Evolutionary conservation across 192 early-diverging fungal genomes (phyloP), one percentile per base, ranked within the genome.

Genomic region (Backusella liffmaniae): DNA sequence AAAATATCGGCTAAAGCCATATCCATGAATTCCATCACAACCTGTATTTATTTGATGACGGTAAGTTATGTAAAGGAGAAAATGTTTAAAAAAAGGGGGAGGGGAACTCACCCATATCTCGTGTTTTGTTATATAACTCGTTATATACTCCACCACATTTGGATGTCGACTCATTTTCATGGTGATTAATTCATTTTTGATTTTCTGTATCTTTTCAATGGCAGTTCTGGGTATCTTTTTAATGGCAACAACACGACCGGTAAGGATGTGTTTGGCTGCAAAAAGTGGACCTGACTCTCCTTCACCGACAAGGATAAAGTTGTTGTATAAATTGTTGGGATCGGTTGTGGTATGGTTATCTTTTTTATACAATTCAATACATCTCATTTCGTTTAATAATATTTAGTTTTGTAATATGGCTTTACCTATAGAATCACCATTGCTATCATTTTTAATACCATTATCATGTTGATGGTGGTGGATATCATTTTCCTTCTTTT

Each of bases 21-120:
- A 66, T 99, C 98, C 98, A 99, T 99, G 79, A 90, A 94, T 82
- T 99, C 98, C 95, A 98, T 96, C 23, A 98, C 93, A 39, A 99
- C 82, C 80, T 82, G 46, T 39, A 8, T 30, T 26, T 49, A 21
- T 53, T 29, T 53, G 8, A 53, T 21, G 21, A 46, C 3, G 7
- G 7, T 21, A 13, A 67, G 15, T 67, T 26, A 32, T 39, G 10
- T 12, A 39, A 39, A 39, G 7, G 30, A 29, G 7, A 8, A 30
- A 2, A 7, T 15, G 18, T 16, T 16, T 36, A 36, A 29, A 67
- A 35, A 67, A 35, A 26, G 30, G 34, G 26, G 18, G 23, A n/a
- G 41, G 10, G 10, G 2, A 16, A 53, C 30, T 71, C 65, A 84
- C 93, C 98, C 98, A 99, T 74, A 99, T 84, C 37, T 98, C 96